Evolutionary conservation across 805 yeast genomes (phyloP).

Genomic region (Myxozyma neotropica): DNA sequence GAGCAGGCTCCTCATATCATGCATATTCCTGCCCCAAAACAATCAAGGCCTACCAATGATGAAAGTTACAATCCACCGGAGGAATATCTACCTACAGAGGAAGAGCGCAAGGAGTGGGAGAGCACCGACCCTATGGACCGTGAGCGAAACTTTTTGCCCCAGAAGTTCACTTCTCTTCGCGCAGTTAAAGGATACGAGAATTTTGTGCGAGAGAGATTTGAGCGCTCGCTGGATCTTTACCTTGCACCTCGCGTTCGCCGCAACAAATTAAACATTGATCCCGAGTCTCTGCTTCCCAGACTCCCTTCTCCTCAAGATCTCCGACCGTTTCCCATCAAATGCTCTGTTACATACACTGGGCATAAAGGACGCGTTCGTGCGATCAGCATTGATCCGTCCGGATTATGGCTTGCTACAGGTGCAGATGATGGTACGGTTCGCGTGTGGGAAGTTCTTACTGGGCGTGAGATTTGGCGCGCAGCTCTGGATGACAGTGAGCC

Average conservation of each 20-base stretch:
- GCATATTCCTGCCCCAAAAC: conserved; percentile 92
- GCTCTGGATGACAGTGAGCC: conserved; percentile 56
- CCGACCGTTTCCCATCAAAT: conserved; percentile 92
- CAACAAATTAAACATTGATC: conserved; percentile 88
- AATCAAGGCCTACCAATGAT: conserved; percentile 95
- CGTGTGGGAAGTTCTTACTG: conserved; percentile 95
- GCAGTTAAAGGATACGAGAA: conserved; percentile 93
- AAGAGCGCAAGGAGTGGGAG: conserved; percentile 74
- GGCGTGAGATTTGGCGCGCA: conserved; percentile 84
- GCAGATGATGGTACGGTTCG: conserved; percentile 95
- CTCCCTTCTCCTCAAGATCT: conserved; percentile 95
- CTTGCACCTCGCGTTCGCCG: conserved; percentile 95
- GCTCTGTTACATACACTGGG: conserved; percentile 82
- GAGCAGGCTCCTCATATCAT: conserved; percentile 68
- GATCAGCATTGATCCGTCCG: conserved; percentile 81
- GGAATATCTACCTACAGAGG: conserved; percentile 81
- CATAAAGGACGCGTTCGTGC: conserved; percentile 83
- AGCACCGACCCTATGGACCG: conserved; percentile 73
- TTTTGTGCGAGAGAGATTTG: conserved; percentile 84
- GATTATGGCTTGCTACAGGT: conserved; percentile 96
- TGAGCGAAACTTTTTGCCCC: conserved; percentile 76
- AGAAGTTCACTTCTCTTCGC: conserved; percentile 78
- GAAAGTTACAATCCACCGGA: conserved; percentile 97
- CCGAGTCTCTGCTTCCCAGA: conserved; percentile 93
- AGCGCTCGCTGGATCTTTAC: conserved; percentile 89